These are phyloP conservation scores for Ophiostoma novo-ulmi DNA, from an alignment of 2,329 filamentous ascomycete genomes.

Conservation along the genomic window DNA sequence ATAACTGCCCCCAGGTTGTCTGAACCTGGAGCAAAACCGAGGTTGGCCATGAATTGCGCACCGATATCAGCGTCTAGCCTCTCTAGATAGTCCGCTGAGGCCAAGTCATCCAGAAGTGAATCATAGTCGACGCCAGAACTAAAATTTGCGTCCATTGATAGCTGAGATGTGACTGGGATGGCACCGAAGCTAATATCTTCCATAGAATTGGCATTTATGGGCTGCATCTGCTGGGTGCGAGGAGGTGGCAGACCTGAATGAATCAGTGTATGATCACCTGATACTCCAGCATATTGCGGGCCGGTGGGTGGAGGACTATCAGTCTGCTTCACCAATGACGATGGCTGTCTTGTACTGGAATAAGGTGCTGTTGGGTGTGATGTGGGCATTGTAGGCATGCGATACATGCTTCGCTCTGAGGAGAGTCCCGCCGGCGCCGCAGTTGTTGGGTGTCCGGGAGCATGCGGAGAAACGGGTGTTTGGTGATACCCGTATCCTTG, in stretches of 20 bases:
- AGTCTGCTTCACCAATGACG: not conserved
- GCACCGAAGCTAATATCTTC: not conserved
- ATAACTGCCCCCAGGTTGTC: conserved; percentile 30
- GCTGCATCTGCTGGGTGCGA: not conserved
- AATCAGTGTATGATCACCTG: not conserved
- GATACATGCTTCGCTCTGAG: not conserved
- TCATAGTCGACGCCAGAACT: conserved; percentile 43
- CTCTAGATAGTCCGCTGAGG: conserved; percentile 47
- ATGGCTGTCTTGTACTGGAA: not conserved
- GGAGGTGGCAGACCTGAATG: not conserved
- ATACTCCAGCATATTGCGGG: not conserved
- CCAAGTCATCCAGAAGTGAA: conserved; percentile 48
- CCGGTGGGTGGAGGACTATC: not conserved
- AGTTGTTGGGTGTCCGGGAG: not conserved
- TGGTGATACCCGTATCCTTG: not conserved
- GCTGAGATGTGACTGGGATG: not conserved
- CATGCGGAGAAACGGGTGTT: not conserved
- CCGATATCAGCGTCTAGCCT: conserved; percentile 45
- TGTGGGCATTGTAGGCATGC: not conserved
- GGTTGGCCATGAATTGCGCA: conserved; percentile 61
- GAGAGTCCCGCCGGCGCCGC: not conserved
- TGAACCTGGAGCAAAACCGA: conserved; percentile 57
- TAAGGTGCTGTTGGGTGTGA: not conserved
- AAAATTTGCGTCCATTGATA: not conserved
- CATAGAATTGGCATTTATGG: not conserved